phyloP scores from a whole-genome alignment of 805 yeast genomes.

The Lachancea meyersii region DNA sequence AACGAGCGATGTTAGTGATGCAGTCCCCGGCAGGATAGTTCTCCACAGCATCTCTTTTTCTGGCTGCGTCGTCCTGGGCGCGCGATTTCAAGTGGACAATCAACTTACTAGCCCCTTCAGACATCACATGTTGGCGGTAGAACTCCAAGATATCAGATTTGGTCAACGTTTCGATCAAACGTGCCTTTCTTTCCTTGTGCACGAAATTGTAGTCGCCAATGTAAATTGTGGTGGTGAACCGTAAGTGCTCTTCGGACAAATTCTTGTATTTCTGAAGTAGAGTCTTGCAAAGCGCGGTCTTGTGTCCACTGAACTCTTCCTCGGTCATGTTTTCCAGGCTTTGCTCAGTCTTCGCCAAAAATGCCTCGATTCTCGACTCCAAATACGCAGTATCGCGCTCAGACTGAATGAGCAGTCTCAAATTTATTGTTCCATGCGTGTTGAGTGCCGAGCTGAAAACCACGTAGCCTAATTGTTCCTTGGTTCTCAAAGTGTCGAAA shows the following conservation, averaged over 20 bases:
- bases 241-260: slow-evolving; percentile 63
- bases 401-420: slow-evolving; percentile 73
- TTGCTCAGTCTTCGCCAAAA: slow-evolving; percentile 44
- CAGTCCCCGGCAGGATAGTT: slow-evolving; percentile 45
- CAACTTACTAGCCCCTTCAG: slow-evolving; percentile 36
- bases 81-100: slow-evolving; percentile 60
- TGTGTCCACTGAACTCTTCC: slow-evolving; percentile 63
- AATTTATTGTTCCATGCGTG: slow-evolving; percentile 54
- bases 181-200: slow-evolving; percentile 51
- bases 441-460: slow-evolving; percentile 72
- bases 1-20: slow-evolving; percentile 43
- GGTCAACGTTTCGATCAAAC: slow-evolving; percentile 45
- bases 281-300: slow-evolving; percentile 58
- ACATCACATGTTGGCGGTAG: slow-evolving; percentile 41
- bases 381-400: slow-evolving; percentile 71
- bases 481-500: slow-evolving; percentile 82
- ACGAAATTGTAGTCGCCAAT: slow-evolving; percentile 76
- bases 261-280: slow-evolving; percentile 71
- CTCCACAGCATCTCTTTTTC: slow-evolving; percentile 20
- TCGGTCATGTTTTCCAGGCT: slow-evolving; percentile 47
- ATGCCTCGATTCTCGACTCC: slow-evolving; percentile 68
- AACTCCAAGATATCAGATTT: slow-evolving; percentile 53
- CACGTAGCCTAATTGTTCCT: slow-evolving; percentile 92
- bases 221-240: slow-evolving; percentile 61
- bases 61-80: slow-evolving; percentile 21